Percentiles rank a stretch among this genome's conserved stretches.
These are phyloP conservation scores for Cucurbita argyrosperma DNA, from an alignment of 306 rosid genomes.

Conservation along the genomic window DNA sequence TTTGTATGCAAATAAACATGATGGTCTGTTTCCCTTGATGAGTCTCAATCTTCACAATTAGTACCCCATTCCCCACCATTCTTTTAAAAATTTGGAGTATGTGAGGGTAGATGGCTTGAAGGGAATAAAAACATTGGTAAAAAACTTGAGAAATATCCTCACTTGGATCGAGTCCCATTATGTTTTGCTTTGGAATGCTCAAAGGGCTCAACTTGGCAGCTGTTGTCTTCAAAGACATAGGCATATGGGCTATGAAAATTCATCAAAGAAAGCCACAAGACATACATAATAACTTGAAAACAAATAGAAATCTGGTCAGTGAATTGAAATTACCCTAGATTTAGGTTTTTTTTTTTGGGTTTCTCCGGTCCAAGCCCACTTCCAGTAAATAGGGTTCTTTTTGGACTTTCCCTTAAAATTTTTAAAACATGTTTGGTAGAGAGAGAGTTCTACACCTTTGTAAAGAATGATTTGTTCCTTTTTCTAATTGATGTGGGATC, in stretches of 20 bases:
- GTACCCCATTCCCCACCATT: neutral
- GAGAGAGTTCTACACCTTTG: no score
- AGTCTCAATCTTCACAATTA: conserved; percentile 3
- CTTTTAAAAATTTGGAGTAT: neutral
- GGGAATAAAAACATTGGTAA: neutral
- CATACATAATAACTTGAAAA: no score
- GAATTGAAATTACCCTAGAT: no score
- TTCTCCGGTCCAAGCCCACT: no score
- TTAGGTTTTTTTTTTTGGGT: no score
- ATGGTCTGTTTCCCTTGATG: neutral
- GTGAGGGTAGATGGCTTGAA: neutral
- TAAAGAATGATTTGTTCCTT: no score
- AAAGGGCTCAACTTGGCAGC: neutral
- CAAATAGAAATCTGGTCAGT: no score
- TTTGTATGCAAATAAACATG: neutral
- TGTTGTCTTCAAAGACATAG: neutral
- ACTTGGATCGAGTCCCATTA: neutral
- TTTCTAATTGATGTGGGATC: no score
- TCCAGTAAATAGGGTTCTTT: rapidly evolving
- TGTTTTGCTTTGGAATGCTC: neutral
- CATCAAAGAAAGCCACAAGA: neutral
- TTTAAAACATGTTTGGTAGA: no score
- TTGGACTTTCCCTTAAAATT: no score
- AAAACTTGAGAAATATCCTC: neutral
- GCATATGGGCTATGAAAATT: neutral